Evolutionary conservation across 306 rosid genomes (phyloP).

Genomic region (Rosa multiflora): DNA sequence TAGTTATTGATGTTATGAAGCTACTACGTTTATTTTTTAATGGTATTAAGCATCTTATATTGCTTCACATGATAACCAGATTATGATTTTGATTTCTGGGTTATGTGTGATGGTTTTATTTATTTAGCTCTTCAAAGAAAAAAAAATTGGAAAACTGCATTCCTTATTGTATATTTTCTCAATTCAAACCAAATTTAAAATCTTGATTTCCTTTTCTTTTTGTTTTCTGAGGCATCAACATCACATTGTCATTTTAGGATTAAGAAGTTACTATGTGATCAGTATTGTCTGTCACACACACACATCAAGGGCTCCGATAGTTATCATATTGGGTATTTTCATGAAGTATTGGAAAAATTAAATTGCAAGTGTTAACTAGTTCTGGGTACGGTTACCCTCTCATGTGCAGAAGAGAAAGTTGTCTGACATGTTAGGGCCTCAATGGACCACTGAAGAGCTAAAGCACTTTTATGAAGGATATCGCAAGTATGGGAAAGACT

Average conservation of each 20-base stretch:
- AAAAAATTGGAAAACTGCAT: too few relatives aligned
- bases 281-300: background rate
- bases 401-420: slow-evolving; percentile 82
- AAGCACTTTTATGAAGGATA: slow-evolving; percentile 78
- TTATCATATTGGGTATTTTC: background rate
- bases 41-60: background rate
- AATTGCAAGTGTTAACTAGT: slow-evolving; percentile 1
- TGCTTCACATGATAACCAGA: background rate
- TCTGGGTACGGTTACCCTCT: slow-evolving; percentile 23
- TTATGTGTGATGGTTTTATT: background rate
- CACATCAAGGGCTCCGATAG: background rate
- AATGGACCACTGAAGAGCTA: slow-evolving; percentile 85
- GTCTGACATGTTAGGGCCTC: slow-evolving; percentile 88
- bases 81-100: background rate
- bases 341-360: background rate
- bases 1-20: background rate
- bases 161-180: background rate
- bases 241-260: background rate
- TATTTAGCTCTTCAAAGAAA: too few relatives aligned
- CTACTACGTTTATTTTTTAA: background rate
- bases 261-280: background rate
- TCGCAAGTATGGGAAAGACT: slow-evolving; percentile 85
- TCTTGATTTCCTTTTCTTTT: slow-evolving; percentile 1
- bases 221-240: background rate
- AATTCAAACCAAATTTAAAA: background rate